These are phyloP conservation scores for Staphylotrichum tortipilum DNA, from an alignment of 495 filamentous ascomycete genomes.

Conservation along the genomic window DNA sequence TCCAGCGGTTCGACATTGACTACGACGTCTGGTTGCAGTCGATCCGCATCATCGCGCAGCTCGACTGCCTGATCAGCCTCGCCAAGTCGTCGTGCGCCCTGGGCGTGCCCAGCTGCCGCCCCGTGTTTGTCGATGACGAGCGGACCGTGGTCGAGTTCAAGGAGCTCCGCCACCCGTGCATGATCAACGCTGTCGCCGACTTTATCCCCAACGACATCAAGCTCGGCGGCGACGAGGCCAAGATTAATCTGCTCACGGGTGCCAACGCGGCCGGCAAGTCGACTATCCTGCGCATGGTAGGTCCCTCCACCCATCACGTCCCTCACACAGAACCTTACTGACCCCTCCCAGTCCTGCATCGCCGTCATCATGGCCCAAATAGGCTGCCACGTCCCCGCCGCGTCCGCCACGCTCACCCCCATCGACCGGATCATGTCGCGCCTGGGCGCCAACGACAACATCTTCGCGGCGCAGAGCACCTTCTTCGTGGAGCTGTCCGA, in stretches of 20 bases:
- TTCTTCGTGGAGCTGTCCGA: constrained; percentile 98
- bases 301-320: constrained; percentile 15
- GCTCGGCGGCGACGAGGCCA: constrained; percentile 70
- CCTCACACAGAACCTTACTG: constrained; percentile 10
- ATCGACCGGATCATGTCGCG: constrained; percentile 98
- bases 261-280: constrained; percentile 98
- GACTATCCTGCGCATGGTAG: constrained; percentile 92
- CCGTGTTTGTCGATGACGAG: constrained; percentile 72
- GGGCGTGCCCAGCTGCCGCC: constrained; percentile 81
- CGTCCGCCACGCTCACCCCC: constrained; percentile 77
- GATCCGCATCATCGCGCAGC: constrained; percentile 76
- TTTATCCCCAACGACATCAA: constrained; percentile 96
- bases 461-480: constrained; percentile 94
- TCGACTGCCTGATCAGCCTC: constrained; percentile 91
- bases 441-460: constrained; percentile 96
- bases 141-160: constrained; percentile 82
- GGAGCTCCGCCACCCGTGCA: constrained; percentile 90
- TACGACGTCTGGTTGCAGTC: constrained; percentile 83
- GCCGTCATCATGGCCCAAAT: constrained; percentile 99
- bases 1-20: constrained; percentile 75
- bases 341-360: constrained; percentile 54
- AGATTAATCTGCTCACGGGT: constrained; percentile 88
- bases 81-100: constrained; percentile 77
- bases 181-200: constrained; percentile 76
- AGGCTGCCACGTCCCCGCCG: constrained; percentile 83